Base-by-base conservation (phyloP, 176 grass and related monocot genomes). In the Oryza longistaminata region DNA sequence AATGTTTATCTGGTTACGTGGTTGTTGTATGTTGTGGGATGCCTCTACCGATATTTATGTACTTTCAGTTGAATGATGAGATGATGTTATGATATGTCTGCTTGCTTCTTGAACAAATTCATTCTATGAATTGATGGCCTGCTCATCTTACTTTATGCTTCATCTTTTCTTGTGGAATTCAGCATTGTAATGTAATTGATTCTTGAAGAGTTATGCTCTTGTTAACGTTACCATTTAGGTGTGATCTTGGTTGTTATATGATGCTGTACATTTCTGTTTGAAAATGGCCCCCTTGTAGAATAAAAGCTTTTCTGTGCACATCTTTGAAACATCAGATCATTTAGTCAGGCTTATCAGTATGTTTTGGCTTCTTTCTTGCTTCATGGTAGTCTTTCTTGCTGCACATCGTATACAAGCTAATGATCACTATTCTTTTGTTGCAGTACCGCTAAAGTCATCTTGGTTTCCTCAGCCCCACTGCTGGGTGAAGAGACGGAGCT, bases 361-460 rank as follows among this genome's bases (percentile, higher is more conserved):
- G 29, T 58, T 58, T 25, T 11, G 33, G 11, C 2, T 24, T 50
- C 46, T 7, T 39, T 14, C 19, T 21, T 16, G 1, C 42, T 10
- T 9, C 42, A 43, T 43, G 42, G 42, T 10, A 43, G 9, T 43
- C 10, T 37, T 79, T 43, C 1, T 0, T 49, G 0, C 16, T 22
- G 7, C 9, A 12, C 0, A 1, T 31, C 2, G 6, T 0, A 2
- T 15, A 37, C 1, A 66, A 35, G 48, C 16, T 49, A 9, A 67
- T 68, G 52, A 52, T 58, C 0, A 0, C 2, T 55, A 1, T 25
- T 78, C 1, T 11, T 77, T 37, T 78, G 0, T 22, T 87, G 75
- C 88, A 90, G 88, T 90, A 90, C 75, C 88, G 88, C 31, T 90
- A 66, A 90, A 87, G 40, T 48, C 35, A 42, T 17, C 9, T 74